A percentile compares a stretch with the other conserved stretches of the same genome.
phyloP scores from a whole-genome alignment of 2,329 filamentous ascomycete genomes.

The Diaporthe longicolla region DNA sequence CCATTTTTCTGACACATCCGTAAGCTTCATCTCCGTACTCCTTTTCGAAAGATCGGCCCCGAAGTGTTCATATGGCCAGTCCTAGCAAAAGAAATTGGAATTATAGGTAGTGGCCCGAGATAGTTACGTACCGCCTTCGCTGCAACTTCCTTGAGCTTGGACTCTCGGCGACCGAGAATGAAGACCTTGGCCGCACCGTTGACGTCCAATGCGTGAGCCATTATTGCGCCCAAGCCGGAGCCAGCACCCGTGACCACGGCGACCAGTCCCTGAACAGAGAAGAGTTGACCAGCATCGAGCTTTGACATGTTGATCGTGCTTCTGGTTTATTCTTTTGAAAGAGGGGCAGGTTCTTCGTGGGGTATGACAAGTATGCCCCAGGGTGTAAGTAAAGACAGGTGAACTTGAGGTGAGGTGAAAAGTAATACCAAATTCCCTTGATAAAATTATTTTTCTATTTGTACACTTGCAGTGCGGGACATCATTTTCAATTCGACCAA shows the following conservation, averaged over 20 bases:
- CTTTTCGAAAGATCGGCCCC: no score
- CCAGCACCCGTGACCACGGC: background rate
- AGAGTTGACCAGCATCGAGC: background rate
- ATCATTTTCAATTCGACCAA: no score
- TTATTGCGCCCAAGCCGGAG: background rate
- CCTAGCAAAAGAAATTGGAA: no score
- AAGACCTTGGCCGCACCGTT: constrained; percentile 24
- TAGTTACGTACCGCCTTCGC: background rate
- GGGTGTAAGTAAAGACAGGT: background rate
- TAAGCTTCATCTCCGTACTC: background rate
- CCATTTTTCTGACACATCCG: background rate
- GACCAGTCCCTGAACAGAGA: background rate
- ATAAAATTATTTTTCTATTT: background rate
- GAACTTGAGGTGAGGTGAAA: background rate
- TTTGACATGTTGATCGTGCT: background rate
- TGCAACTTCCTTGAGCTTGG: constrained; percentile 4
- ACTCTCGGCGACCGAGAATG: constrained; percentile 6
- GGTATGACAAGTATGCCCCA: background rate
- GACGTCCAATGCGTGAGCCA: constrained; percentile 9
- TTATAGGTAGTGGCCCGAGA: no score
- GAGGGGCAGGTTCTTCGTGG: background rate
- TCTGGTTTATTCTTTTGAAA: no score
- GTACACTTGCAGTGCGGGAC: no score
- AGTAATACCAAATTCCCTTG: no score
- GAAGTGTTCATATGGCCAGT: no score